Evolutionary conservation across 2,329 filamentous ascomycete species (phyloP), one percentile per base, ranked within the genome.

Genomic region (Alternaria triticina): DNA sequence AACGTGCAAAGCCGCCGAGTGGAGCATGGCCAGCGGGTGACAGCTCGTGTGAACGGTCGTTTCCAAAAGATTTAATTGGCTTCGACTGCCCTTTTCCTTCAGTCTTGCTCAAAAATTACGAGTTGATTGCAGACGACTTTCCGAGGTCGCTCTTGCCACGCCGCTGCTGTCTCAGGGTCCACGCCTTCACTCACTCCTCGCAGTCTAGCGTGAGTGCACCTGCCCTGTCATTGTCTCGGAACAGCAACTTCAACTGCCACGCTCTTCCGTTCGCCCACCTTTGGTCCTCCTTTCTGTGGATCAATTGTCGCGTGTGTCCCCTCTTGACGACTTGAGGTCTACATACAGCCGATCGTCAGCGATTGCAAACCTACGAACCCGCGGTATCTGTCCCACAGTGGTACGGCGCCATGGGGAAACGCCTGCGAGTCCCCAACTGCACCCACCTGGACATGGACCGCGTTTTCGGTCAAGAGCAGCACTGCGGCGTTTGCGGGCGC

Each of bases 361-460:
- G 74, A 28, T 46, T 22, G 20, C 30, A 59, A 66, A 51, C 15
- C 43, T 64, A 33, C 50, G 49, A 28, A 25, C 51, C 15, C 11
- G 30, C 33, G 33, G 59, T 43, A 36, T n/a, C 33, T 9, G 33
- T 36, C 33, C 15, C 33, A 36, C 15, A 3, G 7, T 15, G 5
- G n/a, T 61, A 65, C 61, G 64, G 56, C 17, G 50, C 44, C 59
- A 70, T 70, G 61, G 59, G 67, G 44, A 72, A 66, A 66, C 73
- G 65, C 36, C 46, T 60, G 23, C 68, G 68, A 45, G 58, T 66
- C 22, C 75, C 76, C 44, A 79, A 77, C 62, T 94, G 91, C 78
- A 91, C 88, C 3, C 91, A 94, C 74, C 80, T 88, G 49, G 88
- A 85, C 59, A 89, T 93, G 85, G 87, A 88, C 10, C 87, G 90